phyloP scores from a whole-genome alignment of 495 filamentous ascomycete species.

The Penicillium bialowiezense region DNA sequence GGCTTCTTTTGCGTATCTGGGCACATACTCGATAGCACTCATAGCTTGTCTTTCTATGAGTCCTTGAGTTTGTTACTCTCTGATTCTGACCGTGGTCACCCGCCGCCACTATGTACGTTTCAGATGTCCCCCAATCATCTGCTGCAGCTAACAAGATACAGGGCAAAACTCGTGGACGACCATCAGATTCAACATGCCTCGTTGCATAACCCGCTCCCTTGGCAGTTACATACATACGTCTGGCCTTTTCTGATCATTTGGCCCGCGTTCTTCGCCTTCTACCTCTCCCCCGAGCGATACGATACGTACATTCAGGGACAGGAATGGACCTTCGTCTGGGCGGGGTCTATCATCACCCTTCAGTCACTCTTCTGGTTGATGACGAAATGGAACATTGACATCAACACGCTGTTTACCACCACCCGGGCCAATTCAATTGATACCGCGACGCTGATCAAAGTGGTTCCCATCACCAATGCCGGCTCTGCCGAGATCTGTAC shows the following conservation, averaged over 20 bases:
- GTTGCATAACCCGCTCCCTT: constrained; percentile 82
- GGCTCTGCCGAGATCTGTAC: constrained; percentile 85
- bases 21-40: constrained; percentile 13
- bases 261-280: constrained; percentile 85
- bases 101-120: constrained; percentile 38
- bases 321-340: constrained; percentile 97
- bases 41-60: constrained; percentile 27
- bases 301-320: constrained; percentile 80
- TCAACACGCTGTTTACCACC: constrained; percentile 79
- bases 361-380: constrained; percentile 92
- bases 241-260: constrained; percentile 91
- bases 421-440: constrained; percentile 66
- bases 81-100: constrained; percentile 37
- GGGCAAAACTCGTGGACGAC: constrained; percentile 83
- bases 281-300: constrained; percentile 78
- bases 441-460: constrained; percentile 86
- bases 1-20: constrained; percentile 36
- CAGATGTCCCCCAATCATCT: constrained; percentile 1
- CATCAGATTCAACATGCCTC: constrained; percentile 83
- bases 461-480: constrained; percentile 86
- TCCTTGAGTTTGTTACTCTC: constrained; percentile 22
- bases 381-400: constrained; percentile 94
- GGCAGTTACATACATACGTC: constrained; percentile 78
- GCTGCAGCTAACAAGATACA: constrained; percentile 29
- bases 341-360: constrained; percentile 77